Evolutionary conservation across 768 basidiomycete species (phyloP).

Genomic region (Pleurotus citrinopileatus): DNA sequence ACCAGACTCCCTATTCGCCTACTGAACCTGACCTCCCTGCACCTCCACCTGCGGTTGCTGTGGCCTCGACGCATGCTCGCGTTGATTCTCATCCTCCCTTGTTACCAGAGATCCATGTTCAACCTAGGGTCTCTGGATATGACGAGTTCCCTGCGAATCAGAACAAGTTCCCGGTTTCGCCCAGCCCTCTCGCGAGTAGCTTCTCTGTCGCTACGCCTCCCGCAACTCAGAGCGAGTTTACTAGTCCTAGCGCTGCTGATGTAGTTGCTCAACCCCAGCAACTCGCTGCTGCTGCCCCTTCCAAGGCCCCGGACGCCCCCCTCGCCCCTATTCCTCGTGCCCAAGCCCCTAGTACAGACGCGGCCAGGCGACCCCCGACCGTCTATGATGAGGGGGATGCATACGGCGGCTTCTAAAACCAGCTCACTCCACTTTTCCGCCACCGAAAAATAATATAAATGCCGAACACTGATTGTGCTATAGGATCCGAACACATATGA

Average conservation of each 20-base stretch:
- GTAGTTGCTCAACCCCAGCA: neutral
- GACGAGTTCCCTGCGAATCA: slow-evolving; percentile 17
- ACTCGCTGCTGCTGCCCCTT: neutral
- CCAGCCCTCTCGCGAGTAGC: slow-evolving; percentile 14
- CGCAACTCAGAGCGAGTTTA: neutral
- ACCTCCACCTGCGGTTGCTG: slow-evolving; percentile 20
- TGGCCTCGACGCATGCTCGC: slow-evolving; percentile 17
- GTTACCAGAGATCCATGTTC: slow-evolving; percentile 36
- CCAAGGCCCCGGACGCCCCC: neutral
- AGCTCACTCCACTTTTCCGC: neutral
- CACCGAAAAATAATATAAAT: neutral
- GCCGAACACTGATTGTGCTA: neutral
- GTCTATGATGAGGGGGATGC: slow-evolving; percentile 12
- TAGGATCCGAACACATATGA: neutral
- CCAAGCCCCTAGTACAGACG: neutral
- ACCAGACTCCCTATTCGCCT: slow-evolving; percentile 16
- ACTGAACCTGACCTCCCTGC: slow-evolving; percentile 15
- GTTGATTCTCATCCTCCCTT: slow-evolving; percentile 34
- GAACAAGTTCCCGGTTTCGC: slow-evolving; percentile 14
- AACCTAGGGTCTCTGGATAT: slow-evolving; percentile 27
- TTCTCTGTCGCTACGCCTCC: slow-evolving; percentile 6
- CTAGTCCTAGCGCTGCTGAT: neutral
- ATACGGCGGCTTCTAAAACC: slow-evolving; percentile 16
- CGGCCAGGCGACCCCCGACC: slow-evolving; percentile 31
- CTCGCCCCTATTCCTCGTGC: neutral